These are phyloP conservation scores for Phytopythium boreale DNA, from an alignment of 352 stramenopile species.

Conservation along the genomic window DNA sequence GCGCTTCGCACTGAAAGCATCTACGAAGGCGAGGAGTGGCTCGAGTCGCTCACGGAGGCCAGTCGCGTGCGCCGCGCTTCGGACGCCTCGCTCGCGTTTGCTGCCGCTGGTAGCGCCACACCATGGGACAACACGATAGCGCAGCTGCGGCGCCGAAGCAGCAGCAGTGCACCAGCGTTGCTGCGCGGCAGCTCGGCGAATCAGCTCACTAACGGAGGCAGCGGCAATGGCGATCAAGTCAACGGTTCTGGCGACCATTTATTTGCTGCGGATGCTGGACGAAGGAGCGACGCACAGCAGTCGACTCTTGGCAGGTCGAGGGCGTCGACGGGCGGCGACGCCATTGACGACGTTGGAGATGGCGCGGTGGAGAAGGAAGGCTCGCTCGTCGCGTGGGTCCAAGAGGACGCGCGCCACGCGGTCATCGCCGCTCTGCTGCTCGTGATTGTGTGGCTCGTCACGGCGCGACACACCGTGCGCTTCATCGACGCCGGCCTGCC, in stretches of 20 bases:
- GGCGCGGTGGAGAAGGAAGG: constrained; percentile 50
- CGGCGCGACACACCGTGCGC: constrained; percentile 25
- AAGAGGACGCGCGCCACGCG: constrained; percentile 63
- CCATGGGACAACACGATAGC: constrained; percentile 40
- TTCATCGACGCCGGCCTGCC: constrained; percentile 10
- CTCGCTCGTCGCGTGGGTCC: constrained; percentile 65
- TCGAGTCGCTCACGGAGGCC: constrained; percentile 71
- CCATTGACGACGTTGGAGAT: constrained; percentile 18
- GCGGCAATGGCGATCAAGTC: constrained; percentile 15
- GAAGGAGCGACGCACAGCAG: constrained; percentile 7
- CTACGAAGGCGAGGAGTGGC: constrained; percentile 79
- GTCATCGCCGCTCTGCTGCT: constrained; percentile 53
- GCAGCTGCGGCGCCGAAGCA: constrained; percentile 30
- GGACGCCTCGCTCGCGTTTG: constrained; percentile 7
- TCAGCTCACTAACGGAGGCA: background rate
- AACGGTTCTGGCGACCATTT: constrained; percentile 9
- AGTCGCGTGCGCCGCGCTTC: constrained; percentile 40
- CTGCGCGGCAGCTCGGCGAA: constrained; percentile 9
- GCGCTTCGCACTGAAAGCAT: constrained; percentile 74
- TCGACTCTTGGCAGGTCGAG: constrained; percentile 1
- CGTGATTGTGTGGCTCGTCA: constrained; percentile 61
- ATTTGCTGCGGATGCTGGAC: background rate
- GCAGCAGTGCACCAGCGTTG: constrained; percentile 20
- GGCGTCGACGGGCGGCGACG: constrained; percentile 14
- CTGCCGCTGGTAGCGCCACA: constrained; percentile 13